Evolutionary conservation across 1,139 yeast species (phyloP), one percentile per base, ranked within the genome.

Genomic region (Pichia sp.): DNA sequence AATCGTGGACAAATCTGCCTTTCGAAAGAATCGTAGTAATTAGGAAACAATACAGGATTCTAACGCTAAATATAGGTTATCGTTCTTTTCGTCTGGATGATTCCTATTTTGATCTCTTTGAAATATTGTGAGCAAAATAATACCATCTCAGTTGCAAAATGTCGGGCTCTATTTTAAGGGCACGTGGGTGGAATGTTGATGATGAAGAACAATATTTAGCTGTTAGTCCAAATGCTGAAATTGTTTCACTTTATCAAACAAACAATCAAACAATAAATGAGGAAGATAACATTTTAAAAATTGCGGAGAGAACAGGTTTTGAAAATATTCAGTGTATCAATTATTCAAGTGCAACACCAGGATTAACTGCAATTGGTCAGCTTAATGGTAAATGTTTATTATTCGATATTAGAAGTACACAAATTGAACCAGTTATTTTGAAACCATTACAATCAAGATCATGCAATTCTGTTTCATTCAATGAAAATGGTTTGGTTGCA

Each of bases 381-480:
- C 71, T 80, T 46, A 80, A 78, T 57, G 96, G 96, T 1, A 67
- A 69, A 20, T 75, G 86, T 3, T 71, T 78, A 38, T 61, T 87
- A 0, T 80, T 85, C 51, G 85, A 87, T 58, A 72, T 86, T 32
- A 64, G 70, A 6, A 55, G 66, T 10, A 56, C 68, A 4, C 64
- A 63, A 6, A 61, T 39, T 29, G 48, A 78, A 3, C 55, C 71
- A 0, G 55, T 78, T 22, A 70, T 70, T 43, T 70, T 86, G 29
- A 67, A 76, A 39, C 84, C 90, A 0, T 77, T 80, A 48, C 90
- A 82, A 49, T 71, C 77, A 35, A 70, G 96, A 43, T 82, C 92
- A 1, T 84, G 95, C 55, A 87, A 86, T 57, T 65, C 90, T 1
- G 61, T 89, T 3, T 74, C 90, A 2, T 84, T 89, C 64, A 85